A percentile compares a stretch with the other conserved stretches of the same genome.
Conservation (phyloP, 805 yeast genomes). For the Candida jianshihensis region DNA sequence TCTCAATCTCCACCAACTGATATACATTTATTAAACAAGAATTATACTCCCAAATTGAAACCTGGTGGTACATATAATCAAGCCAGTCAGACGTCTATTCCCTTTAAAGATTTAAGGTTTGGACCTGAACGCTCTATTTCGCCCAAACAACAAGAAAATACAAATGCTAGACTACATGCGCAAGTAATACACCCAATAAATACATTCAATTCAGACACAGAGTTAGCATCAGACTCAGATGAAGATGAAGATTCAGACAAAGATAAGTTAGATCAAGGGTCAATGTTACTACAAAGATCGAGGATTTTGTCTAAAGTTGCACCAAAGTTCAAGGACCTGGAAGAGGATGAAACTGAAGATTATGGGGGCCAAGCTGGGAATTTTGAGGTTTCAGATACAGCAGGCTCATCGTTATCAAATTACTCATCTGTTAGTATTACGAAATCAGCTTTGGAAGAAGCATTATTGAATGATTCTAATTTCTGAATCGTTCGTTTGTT, state of each 20-base stretch:
- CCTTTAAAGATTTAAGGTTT: too few species aligned
- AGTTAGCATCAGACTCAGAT: neutral
- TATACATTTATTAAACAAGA: too few species aligned
- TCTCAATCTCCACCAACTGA: slow-evolving; percentile 1
- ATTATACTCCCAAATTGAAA: too few species aligned
- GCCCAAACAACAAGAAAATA: too few species aligned
- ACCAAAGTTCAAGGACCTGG: slow-evolving; percentile 12
- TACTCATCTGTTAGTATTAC: slow-evolving; percentile 29
- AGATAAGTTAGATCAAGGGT: slow-evolving; percentile 7
- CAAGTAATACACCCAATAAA: too few species aligned
- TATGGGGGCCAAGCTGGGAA: neutral
- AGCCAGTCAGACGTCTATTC: too few species aligned
- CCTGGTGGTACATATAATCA: too few species aligned
- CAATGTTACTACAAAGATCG: slow-evolving; percentile 20
- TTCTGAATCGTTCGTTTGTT: slow-evolving; percentile 7
- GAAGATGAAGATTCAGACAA: slow-evolving; percentile 3
- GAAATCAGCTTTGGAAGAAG: slow-evolving; percentile 36
- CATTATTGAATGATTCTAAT: slow-evolving; percentile 29
- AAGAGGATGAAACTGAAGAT: slow-evolving; percentile 15
- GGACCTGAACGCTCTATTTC: too few species aligned
- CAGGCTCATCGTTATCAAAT: slow-evolving; percentile 23
- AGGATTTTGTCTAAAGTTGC: slow-evolving; percentile 16
- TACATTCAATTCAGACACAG: too few species aligned
- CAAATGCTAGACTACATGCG: too few species aligned
- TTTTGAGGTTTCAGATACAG: slow-evolving; percentile 2